Base-by-base conservation (phyloP, 108 stramenopile genomes). In the Skeletonema grethae region DNA sequence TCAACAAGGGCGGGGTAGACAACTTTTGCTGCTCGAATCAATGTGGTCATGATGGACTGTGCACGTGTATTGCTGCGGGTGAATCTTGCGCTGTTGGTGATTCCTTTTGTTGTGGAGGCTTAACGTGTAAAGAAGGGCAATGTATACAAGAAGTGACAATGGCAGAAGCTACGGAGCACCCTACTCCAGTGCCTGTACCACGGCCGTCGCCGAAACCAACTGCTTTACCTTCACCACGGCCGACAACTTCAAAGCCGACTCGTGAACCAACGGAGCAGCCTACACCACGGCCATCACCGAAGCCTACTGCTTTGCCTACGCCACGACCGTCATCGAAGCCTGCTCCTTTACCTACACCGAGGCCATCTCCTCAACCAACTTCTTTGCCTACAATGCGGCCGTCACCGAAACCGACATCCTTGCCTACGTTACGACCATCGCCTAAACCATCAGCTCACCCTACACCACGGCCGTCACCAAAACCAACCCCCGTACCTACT, bases 21-120 rank as follows among this genome's bases (percentile, higher is more conserved):
- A 35, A 34, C 25, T 72, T 72, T 22, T 72, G 70, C 45, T 63
- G 70, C 28, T 62, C 60, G 12, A 72, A 72, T 29, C 39, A 43
- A 50, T 72, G 70, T 55, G 70, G 61, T 28, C 20, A n/a, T 25
- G 46, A 72, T 50, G 70, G 70, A 1, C 61, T 45, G 25, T 72
- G 70, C 58, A 5, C 31, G 13, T 63, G 62, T 38, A 72, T 62
- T 22, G 29, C 15, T 3, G 50, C 48, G 29, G 61, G 39, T 1
- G 39, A 63, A 53, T 72, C 70, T 3, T 72, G 70, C 38, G 39
- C 61, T 35, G 70, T 43, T 8, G 70, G 61, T 5, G 70, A 34
- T 48, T 22, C 11, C 30, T 72, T 55, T 53, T 72, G 70, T 15
- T 63, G 70, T 45, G 46, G 61, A 48, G 70, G 61, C 0, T 34